Base-by-base conservation (phyloP, 768 basidiomycete genomes). In the Russula brevipes region DNA sequence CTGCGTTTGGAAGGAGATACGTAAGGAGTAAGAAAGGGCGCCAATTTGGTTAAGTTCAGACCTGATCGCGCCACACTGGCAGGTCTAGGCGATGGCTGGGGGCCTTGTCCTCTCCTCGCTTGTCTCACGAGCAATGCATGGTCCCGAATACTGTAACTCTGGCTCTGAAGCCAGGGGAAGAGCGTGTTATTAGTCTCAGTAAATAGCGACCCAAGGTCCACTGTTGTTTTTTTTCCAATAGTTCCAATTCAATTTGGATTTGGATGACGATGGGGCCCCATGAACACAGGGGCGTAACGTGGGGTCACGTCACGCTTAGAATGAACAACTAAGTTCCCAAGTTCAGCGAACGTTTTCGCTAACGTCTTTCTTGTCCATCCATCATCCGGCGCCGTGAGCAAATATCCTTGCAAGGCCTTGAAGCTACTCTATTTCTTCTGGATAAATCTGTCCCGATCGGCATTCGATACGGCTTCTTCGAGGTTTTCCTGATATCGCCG, bases 291-390 rank as follows among this genome's bases (percentile, higher is more conserved):
- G 58, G 56, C 54, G 67, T 68, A 66, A 68, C 67, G 41, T 36
- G 30, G 10, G 24, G 65, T 68, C 67, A 68, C 67, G 65, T 68
- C 67, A 68, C 67, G 57, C 67, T 66, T 68, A 68, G 67, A 68
- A 68, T 61, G 67, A 68, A 64, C 63, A 64, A 68, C 67, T 68
- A 68, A 57, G 67, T 68, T 68, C 67, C 66, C 67, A 62, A 68
- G 67, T 68, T 68, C 67, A 68, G 65, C 54, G 51, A 57, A 68
- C 57, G 57, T 65, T 55, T 24, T 63, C 54, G 60, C 59, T 61
- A 54, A 61, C 65, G 56, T 66, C 57, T 51, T 47, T 59, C 59
- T 51, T 60, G 58, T 60, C 47, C 55, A 17, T 45, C 54, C 54
- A 64, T 64, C 63, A 51, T 64, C 59, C 63, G 60, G 42, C 59